Evolutionary conservation across 2,329 filamentous ascomycete species (phyloP), one percentile per base, ranked within the genome.

Genomic region (Colletotrichum chrysophilum): DNA sequence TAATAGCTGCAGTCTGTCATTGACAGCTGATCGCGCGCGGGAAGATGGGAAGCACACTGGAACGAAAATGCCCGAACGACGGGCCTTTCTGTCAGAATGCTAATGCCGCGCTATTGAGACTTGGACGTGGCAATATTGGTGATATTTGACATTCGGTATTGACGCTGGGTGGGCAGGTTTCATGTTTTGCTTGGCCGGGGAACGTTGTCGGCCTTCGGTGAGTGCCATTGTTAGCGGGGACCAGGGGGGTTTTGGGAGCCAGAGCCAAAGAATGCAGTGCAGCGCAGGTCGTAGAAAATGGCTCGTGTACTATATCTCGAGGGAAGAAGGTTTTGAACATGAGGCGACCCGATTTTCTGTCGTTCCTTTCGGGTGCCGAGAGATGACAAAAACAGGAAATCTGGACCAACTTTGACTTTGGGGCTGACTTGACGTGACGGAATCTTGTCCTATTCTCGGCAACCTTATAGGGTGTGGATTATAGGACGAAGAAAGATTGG

Each of bases 91-190:
- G 28, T 64, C 24, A 55, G 36, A 32, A 55, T 48, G 6, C 5
- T 16, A 10, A 21, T 18, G 55, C 16, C n/a, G 24, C 32, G 36
- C 36, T 67, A 66, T 62, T 56, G 68, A 67, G 28, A 72, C 68
- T 56, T 34, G 34, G 34, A 62, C 56, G 58, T 65, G 64, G 48
- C 64, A 34, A 30, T 73, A 65, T 73, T 48, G 26, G 38, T n/a
- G 55, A 71, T 75, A 66, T 71, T 36, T 62, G 38, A 38, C 26
- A 18, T 38, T 62, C 30, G 61, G 52, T 75, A 75, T 62, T 55
- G 60, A n/a, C 34, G 60, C 60, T 30, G 62, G 60, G 55, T 61
- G 24, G 60, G 43, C 66, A 26, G 61, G 73, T 73, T 75, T 72
- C 73, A 73, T 21, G 56, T 75, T 62, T 61, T 28, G 10, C 24